These are phyloP conservation scores for Metarhizium rileyi DNA, from an alignment of 2,329 filamentous ascomycete genomes.

Conservation along the genomic window DNA sequence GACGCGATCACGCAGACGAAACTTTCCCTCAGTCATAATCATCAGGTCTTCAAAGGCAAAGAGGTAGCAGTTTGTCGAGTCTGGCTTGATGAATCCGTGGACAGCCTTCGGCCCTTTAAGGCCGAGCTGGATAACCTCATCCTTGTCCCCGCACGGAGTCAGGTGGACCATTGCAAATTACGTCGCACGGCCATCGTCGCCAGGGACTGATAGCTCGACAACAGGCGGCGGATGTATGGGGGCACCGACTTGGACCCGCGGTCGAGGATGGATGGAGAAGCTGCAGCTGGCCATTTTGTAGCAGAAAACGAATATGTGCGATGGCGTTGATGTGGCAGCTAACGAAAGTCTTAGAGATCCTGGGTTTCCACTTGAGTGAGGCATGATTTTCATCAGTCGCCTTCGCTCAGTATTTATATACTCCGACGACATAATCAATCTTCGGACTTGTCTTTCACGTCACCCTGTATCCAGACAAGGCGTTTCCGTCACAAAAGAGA, in stretches of 20 bases:
- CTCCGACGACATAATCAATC: too few relatives aligned
- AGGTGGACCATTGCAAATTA: background rate
- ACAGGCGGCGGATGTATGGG: slow-evolving; percentile 16
- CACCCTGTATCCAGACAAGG: too few relatives aligned
- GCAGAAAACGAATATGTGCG: background rate
- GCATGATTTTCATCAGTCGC: background rate
- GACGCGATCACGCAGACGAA: background rate
- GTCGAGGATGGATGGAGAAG: slow-evolving; percentile 18
- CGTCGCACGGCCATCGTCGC: background rate
- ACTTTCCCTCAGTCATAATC: background rate
- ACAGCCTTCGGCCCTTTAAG: background rate
- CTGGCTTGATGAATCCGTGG: background rate
- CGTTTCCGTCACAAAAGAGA: too few relatives aligned
- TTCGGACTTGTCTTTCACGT: too few relatives aligned
- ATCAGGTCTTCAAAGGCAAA: background rate
- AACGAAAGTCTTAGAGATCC: too few relatives aligned
- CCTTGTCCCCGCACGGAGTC: background rate
- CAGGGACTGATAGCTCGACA: background rate
- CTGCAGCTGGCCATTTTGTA: slow-evolving; percentile 7
- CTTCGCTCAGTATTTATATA: background rate
- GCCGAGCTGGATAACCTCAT: background rate
- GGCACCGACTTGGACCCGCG: slow-evolving; percentile 8
- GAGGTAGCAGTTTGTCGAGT: background rate
- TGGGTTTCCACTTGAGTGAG: too few relatives aligned
- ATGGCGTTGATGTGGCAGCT: background rate